Base-by-base conservation (phyloP, 306 rosid species). In the Quercus alba region DNA sequence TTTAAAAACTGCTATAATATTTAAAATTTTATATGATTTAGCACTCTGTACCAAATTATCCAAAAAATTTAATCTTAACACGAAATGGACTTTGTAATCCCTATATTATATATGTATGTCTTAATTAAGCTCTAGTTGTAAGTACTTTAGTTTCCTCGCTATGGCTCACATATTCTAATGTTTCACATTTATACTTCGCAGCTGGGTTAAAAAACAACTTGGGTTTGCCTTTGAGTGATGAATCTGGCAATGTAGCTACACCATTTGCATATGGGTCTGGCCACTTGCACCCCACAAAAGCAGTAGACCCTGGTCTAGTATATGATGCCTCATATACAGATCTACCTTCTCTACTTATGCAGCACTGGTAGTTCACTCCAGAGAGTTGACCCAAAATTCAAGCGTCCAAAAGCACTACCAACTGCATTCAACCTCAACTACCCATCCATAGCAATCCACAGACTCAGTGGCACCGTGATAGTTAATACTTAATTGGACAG, bases 201-300 rank as follows among this genome's bases (percentile, higher is more conserved):
- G 94, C 98, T 21, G 82, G 56, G 18, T 58, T 84, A 76, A 88
- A 2, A 57, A 92, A 93, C 89, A 95, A 95, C 89, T 8, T 76
- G 20, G 92, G 89, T 7, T 56, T 76, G 57, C 91, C 87, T 63
- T 25, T 95, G 68, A 84, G 80, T 5, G 99, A 95, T 51, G 90
- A 89, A 81, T 14, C 87, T 0, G 88, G 94, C 72, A 30, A 63
- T 6, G 71, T 70, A 10, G 89, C 98, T 17, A 91, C 90, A 6
- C 94, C 98, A 14, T 91, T 95, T 59, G 86, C 94, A 33, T 89
- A 80, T 74, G 99, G 99, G 2, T 78, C 97, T 0, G 99, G 99
- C 72, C 98, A 93, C 52, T 89, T 93, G 82, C 23, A 76, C 26
- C 98, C 98, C 38, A 57, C 78, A 55, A 82, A 78, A 84, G 97